phyloP scores from a whole-genome alignment of 2,329 filamentous ascomycete species.

The Scopulariopsis brevicaulis region DNA sequence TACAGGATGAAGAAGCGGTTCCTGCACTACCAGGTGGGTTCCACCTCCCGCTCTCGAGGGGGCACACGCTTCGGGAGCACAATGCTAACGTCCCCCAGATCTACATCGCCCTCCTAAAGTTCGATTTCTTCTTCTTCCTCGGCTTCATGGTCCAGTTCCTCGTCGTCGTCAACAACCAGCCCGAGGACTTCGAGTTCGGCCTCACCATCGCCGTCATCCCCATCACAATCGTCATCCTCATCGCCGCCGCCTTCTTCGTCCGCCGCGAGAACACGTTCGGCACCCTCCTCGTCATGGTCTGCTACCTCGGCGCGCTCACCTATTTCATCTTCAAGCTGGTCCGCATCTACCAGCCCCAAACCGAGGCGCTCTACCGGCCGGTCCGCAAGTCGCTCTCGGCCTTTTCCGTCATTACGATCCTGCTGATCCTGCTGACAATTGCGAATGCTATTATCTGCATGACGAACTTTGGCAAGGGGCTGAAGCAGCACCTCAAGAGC shows the following conservation, averaged over 20 bases:
- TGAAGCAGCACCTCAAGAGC: constrained; percentile 74
- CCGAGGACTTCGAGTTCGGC: constrained; percentile 63
- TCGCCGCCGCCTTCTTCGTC: constrained; percentile 76
- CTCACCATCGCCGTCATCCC: constrained; percentile 85
- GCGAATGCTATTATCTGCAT: constrained; percentile 78
- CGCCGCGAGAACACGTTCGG: constrained; percentile 70
- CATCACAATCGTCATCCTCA: constrained; percentile 78
- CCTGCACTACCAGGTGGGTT: constrained; percentile 79
- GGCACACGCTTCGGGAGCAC: neutral
- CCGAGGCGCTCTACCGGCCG: constrained; percentile 54
- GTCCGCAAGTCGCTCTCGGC: constrained; percentile 80
- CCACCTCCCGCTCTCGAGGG: neutral
- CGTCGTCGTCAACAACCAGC: constrained; percentile 66
- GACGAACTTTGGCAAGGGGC: constrained; percentile 77
- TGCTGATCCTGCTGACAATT: constrained; percentile 83
- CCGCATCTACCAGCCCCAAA: constrained; percentile 71
- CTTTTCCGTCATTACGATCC: constrained; percentile 86
- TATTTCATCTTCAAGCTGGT: constrained; percentile 99
- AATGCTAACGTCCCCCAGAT: constrained; percentile 44
- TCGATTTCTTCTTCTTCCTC: constrained; percentile 99
- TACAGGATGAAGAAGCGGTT: constrained; percentile 94
- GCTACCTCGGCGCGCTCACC: constrained; percentile 79
- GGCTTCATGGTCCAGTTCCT: constrained; percentile 98
- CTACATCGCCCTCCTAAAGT: constrained; percentile 94
- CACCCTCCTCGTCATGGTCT: constrained; percentile 66